Conservation (phyloP, 371 early-diverging fungal species). For the Mucor velutinosus region DNA sequence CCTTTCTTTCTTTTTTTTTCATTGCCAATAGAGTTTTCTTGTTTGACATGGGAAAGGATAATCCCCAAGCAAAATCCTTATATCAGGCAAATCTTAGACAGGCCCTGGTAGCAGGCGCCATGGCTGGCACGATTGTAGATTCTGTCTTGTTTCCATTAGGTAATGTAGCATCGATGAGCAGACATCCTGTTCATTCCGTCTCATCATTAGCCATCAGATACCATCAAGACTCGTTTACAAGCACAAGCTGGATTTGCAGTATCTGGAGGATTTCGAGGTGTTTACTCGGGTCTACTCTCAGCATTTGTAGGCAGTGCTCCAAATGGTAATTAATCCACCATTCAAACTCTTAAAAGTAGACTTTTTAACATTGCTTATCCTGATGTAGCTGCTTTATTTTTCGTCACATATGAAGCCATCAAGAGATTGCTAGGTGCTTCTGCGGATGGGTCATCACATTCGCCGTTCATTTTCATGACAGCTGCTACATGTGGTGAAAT, state of each 20-base stretch:
- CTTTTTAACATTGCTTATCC: neutral
- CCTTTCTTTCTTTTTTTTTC: neutral
- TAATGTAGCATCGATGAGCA: constrained; percentile 4
- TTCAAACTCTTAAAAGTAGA: neutral
- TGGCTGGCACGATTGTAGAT: constrained; percentile 86
- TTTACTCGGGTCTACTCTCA: constrained; percentile 88
- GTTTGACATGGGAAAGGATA: constrained; percentile 14
- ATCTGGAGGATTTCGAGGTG: constrained; percentile 89
- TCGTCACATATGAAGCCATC: constrained; percentile 85
- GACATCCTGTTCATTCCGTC: neutral
- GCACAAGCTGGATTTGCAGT: constrained; percentile 83
- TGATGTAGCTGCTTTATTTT: constrained; percentile 83
- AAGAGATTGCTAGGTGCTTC: constrained; percentile 56
- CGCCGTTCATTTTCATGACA: constrained; percentile 79
- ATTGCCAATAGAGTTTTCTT: neutral
- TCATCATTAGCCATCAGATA: constrained; percentile 56
- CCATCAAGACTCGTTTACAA: constrained; percentile 91
- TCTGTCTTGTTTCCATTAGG: constrained; percentile 83
- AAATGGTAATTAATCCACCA: constrained; percentile 58
- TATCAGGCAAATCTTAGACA: constrained; percentile 45
- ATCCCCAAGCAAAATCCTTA: neutral
- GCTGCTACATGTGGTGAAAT: constrained; percentile 93
- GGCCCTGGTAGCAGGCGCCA: constrained; percentile 68
- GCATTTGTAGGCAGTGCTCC: constrained; percentile 94
- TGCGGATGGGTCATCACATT: constrained; percentile 38